Evolutionary conservation across 306 rosid genomes (phyloP), one percentile per base, ranked within the genome.

Genomic region (Gleditsia sinensis): DNA sequence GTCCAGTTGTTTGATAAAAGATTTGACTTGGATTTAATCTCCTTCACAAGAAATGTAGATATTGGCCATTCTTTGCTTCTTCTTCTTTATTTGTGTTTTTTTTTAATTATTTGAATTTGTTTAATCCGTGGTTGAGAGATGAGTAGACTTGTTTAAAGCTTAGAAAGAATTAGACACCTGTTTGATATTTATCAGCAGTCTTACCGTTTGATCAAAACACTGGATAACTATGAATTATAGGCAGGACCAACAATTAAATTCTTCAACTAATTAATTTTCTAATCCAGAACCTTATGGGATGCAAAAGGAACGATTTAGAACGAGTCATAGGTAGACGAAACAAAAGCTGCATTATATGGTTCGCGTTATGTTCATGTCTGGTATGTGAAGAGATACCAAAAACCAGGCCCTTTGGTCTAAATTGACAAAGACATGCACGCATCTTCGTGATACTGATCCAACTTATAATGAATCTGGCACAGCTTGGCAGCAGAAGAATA

Each of bases 301-400:
- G 34, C 50, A 13, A 55, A 45, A 4, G 48, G 59, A 79, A 75
- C 65, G 33, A 30, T 59, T 66, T 13, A 5, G 34, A 63, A 46
- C 19, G 50, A 71, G 23, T 39, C 59, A 20, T 40, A 23, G 65
- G 68, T 63, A 77, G 67, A 80, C 39, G 28, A 53, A 57, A 36
- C 53, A 37, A 27, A 5, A 21, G 49, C 55, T n/a, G 68, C 45
- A n/a, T n/a, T 36, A n/a, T 17, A 36, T 43, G 72, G 49, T 62
- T 53, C 74, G 74, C 64, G 66, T 54, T 54, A 36, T 51, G 40
- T 28, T 77, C 54, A 32, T 81, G 49, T 57, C 17, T 6, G 32
- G 71, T 82, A 71, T 82, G 78, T 74, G 84, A 70, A 66, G 71
- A 78, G 63, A 72, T 17, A 34, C 42, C n/a, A 78, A 56, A 75